Evolutionary conservation across 192 early-diverging fungal genomes (phyloP).

Genomic region (Podochytrium sp.): DNA sequence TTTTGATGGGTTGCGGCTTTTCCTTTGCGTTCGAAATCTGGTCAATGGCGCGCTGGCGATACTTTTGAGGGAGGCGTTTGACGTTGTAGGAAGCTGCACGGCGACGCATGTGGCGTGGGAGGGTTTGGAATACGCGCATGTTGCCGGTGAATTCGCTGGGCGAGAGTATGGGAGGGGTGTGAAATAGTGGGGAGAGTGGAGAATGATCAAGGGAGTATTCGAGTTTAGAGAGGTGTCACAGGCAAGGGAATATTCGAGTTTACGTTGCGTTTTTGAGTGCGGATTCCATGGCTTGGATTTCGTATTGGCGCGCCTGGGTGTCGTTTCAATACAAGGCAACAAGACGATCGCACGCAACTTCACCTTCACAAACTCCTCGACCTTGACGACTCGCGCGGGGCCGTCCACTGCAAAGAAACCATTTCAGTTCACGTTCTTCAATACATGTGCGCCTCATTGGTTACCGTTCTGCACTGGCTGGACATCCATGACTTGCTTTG

Average conservation of each 20-base stretch:
- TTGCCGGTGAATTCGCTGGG: constrained; percentile 49
- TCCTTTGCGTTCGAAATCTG: constrained; percentile 61
- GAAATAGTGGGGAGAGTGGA: not conserved
- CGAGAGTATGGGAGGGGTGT: not conserved
- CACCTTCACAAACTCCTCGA: constrained; percentile 65
- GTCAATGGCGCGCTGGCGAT: constrained; percentile 74
- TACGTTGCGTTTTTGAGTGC: constrained; percentile 68
- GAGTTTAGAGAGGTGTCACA: not conserved
- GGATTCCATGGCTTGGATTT: constrained; percentile 84
- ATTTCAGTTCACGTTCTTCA: not conserved
- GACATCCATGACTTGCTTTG: constrained; percentile 31
- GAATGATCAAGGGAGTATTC: not conserved
- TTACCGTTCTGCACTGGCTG: constrained; percentile 9
- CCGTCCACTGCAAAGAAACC: not conserved
- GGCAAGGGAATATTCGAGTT: not conserved
- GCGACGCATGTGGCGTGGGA: constrained; percentile 89
- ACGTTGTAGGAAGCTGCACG: constrained; percentile 94
- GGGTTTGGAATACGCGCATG: constrained; percentile 83
- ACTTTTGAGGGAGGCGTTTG: constrained; percentile 83
- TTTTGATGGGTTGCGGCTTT: constrained; percentile 40
- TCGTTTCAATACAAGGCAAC: not conserved
- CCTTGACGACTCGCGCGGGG: constrained; percentile 47
- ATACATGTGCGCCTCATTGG: no score
- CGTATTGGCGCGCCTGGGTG: constrained; percentile 83
- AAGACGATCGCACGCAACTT: constrained; percentile 36